These are phyloP conservation scores for Polyplosphaeria fusca DNA, from an alignment of 495 filamentous ascomycete species.

Conservation along the genomic window DNA sequence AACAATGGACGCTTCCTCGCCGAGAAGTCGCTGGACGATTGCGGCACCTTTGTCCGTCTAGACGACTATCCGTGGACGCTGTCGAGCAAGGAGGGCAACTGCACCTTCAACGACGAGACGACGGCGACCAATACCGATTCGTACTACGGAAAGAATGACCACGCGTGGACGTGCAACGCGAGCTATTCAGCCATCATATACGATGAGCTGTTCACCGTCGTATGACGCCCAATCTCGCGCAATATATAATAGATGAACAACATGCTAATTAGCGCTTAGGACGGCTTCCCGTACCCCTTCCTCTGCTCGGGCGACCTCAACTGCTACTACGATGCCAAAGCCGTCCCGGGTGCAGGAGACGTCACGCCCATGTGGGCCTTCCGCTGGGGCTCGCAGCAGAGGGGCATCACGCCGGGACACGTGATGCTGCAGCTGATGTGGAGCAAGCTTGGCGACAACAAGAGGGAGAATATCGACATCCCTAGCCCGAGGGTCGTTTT, in stretches of 20 bases:
- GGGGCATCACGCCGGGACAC: constrained; percentile 27
- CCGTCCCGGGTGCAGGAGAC: constrained; percentile 1
- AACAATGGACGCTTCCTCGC: constrained; percentile 11
- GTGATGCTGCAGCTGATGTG: constrained; percentile 22
- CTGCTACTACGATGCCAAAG: constrained; percentile 25
- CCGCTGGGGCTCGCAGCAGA: constrained; percentile 23
- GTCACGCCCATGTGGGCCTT: constrained; percentile 14
- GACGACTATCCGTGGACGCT: constrained; percentile 18
- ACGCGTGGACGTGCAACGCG: constrained; percentile 21
- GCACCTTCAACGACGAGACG: constrained; percentile 18
- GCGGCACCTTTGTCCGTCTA: constrained; percentile 12
- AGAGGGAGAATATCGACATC: constrained; percentile 2
- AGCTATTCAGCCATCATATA: constrained; percentile 9
- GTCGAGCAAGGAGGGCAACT: constrained; percentile 14
- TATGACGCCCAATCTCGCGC: neutral
- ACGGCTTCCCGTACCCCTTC: constrained; percentile 24
- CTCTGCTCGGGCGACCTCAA: constrained; percentile 26
- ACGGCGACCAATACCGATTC: constrained; percentile 21
- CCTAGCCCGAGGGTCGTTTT: constrained; percentile 13
- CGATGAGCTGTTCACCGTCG: constrained; percentile 26
- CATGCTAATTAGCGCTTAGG: constrained; percentile 2
- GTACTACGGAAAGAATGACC: constrained; percentile 16
- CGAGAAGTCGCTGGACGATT: neutral
- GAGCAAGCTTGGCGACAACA: constrained; percentile 7
- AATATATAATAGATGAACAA: neutral